These are phyloP conservation scores for Massarina eburnea DNA, from an alignment of 2,329 filamentous ascomycete genomes.

Conservation along the genomic window DNA sequence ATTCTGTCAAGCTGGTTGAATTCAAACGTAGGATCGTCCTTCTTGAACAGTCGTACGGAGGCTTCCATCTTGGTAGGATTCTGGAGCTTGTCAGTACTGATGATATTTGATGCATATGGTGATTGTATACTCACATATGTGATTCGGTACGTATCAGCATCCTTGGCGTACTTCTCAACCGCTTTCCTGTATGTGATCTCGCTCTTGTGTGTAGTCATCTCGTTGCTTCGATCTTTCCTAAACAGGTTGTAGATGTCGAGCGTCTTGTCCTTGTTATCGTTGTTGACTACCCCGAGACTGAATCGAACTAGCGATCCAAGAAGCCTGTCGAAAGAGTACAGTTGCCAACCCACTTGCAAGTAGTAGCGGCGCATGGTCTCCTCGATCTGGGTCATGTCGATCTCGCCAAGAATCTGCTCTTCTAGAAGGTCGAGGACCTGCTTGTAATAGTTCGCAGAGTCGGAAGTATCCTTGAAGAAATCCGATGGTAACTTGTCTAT, in stretches of 20 bases:
- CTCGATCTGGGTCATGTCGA: conserved; percentile 82
- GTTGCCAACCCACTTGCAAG: conserved; percentile 83
- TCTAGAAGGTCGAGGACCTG: conserved; percentile 85
- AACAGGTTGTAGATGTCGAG: conserved; percentile 88
- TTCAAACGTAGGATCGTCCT: conserved; percentile 78
- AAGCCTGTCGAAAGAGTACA: conserved; percentile 91
- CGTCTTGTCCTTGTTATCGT: conserved; percentile 90
- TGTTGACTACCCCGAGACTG: conserved; percentile 78
- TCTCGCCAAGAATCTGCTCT: conserved; percentile 78
- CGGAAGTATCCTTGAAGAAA: conserved; percentile 70
- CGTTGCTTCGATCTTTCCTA: conserved; percentile 75
- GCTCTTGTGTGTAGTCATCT: conserved; percentile 84
- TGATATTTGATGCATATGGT: neutral
- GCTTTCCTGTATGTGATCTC: conserved; percentile 90
- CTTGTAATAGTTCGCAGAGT: conserved; percentile 74
- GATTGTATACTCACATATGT: conserved; percentile 72
- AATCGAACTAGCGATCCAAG: conserved; percentile 79
- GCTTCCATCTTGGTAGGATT: conserved; percentile 69
- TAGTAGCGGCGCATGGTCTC: conserved; percentile 92
- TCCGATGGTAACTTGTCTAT: conserved; percentile 73
- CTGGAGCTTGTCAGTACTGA: conserved; percentile 27
- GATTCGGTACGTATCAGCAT: conserved; percentile 87
- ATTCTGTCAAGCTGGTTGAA: conserved; percentile 66
- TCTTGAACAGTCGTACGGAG: conserved; percentile 80
- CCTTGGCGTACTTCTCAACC: conserved; percentile 89